A percentile compares a stretch with the other conserved stretches of the same genome.
Evolutionary conservation across 768 basidiomycete species (phyloP).

Genomic region (Suillus bovinus): DNA sequence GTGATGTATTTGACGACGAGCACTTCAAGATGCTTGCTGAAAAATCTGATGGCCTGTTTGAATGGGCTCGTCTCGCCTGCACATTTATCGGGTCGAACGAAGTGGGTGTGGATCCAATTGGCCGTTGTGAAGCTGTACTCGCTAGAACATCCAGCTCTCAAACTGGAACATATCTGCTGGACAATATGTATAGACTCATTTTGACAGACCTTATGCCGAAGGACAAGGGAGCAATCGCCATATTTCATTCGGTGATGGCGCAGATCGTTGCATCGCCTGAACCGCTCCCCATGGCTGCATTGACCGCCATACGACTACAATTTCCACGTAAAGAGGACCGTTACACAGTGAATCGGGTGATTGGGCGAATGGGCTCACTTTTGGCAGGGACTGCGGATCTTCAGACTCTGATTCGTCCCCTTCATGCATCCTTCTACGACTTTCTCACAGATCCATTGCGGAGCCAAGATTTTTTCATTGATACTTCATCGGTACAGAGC

Average conservation of each 20-base stretch:
- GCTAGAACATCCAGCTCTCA: too few relatives aligned
- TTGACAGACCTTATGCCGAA: neutral
- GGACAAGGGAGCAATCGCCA: neutral
- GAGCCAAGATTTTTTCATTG: slow-evolving; percentile 15
- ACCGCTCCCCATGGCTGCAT: slow-evolving; percentile 3
- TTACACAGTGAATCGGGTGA: neutral
- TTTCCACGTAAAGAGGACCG: neutral
- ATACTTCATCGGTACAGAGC: neutral
- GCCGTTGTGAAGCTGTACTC: too few relatives aligned
- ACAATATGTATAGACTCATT: slow-evolving; percentile 5
- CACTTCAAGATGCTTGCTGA: neutral
- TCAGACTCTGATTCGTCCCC: slow-evolving; percentile 11
- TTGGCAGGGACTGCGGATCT: slow-evolving; percentile 1
- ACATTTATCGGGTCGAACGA: slow-evolving; percentile 8
- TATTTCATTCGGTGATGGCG: slow-evolving; percentile 9
- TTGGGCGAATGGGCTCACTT: slow-evolving; percentile 7
- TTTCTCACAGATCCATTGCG: slow-evolving; percentile 20
- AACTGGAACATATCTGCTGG: slow-evolving; percentile 10
- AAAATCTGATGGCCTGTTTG: slow-evolving; percentile 10
- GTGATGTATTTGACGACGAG: neutral
- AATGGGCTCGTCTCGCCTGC: slow-evolving; percentile 13
- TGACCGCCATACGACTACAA: neutral
- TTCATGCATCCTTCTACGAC: slow-evolving; percentile 31
- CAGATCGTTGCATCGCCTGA: neutral
- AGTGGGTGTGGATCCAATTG: too few relatives aligned